Evolutionary conservation across 805 yeast species (phyloP).

Genomic region (Yarrowia sp.): DNA sequence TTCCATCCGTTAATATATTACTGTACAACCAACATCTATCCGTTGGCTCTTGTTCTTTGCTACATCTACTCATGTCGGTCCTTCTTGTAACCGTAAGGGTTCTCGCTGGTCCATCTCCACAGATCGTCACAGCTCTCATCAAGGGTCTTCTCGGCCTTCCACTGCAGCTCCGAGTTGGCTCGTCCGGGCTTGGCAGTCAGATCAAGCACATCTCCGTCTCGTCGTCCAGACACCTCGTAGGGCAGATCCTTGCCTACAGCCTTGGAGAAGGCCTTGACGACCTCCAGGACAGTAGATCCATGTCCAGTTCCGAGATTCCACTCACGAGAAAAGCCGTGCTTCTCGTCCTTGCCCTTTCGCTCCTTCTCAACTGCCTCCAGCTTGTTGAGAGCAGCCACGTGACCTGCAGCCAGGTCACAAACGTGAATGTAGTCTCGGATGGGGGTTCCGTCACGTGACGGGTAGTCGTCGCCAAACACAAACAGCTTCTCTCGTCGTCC

Average conservation of each 20-base stretch:
- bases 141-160: constrained; percentile 58
- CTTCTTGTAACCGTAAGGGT: constrained; percentile 59
- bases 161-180: constrained; percentile 62
- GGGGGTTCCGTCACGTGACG: constrained; percentile 74
- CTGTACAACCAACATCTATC: constrained; percentile 2
- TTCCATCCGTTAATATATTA: neutral
- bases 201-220: constrained; percentile 74
- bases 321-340: constrained; percentile 58
- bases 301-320: constrained; percentile 84
- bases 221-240: constrained; percentile 60
- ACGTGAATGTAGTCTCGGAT: constrained; percentile 81
- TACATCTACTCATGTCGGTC: constrained; percentile 8
- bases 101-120: constrained; percentile 73
- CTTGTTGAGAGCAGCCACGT: constrained; percentile 65
- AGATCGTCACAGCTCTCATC: constrained; percentile 67
- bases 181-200: constrained; percentile 69
- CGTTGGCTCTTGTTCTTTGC: neutral
- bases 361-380: constrained; percentile 39
- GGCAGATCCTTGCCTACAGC: constrained; percentile 66
- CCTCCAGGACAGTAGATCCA: constrained; percentile 76
- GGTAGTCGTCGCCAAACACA: constrained; percentile 73
- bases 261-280: constrained; percentile 59
- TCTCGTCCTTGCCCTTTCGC: constrained; percentile 31
- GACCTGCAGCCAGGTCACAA: constrained; percentile 75
- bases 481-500: constrained; percentile 63